Percentiles rank a stretch among this genome's conserved stretches.
These are phyloP conservation scores for Plasmodium vivax DNA, from an alignment of 169 alveolate genomes.

Conservation along the genomic window DNA sequence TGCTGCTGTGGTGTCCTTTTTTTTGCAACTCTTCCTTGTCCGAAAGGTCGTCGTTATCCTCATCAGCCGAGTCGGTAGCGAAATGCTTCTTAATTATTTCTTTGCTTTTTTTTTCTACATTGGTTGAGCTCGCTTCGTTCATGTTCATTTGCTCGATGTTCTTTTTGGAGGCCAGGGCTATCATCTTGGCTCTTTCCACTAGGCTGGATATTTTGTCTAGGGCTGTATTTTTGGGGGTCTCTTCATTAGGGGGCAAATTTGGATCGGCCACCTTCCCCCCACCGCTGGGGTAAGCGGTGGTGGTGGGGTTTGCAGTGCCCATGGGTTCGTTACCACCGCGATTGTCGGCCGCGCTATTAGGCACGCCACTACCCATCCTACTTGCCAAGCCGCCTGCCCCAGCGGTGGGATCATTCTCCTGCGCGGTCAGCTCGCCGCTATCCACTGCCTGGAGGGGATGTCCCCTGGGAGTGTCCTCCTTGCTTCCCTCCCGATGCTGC, in stretches of 20 bases:
- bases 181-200: slow-evolving; percentile 47
- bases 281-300: not conserved
- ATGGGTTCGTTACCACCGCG: not conserved
- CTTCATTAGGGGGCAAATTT: not conserved
- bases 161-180: slow-evolving; percentile 63
- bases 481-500: not conserved
- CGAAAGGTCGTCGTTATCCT: slow-evolving; percentile 34
- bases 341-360: not conserved
- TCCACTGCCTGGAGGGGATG: not conserved
- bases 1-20: not conserved
- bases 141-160: slow-evolving; percentile 63
- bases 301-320: not conserved
- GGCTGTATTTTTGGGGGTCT: not conserved
- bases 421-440: not conserved
- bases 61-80: slow-evolving; percentile 67
- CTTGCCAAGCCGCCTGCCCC: not conserved
- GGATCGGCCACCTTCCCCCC: not conserved
- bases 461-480: not conserved
- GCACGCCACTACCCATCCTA: not conserved
- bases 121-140: slow-evolving; percentile 15
- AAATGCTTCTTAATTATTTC: slow-evolving; percentile 62
- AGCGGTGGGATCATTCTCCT: not conserved
- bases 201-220: slow-evolving; percentile 15
- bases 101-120: slow-evolving; percentile 56
- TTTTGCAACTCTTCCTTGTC: slow-evolving; percentile 18